phyloP scores from a whole-genome alignment of 441 rosid species.

The Syzygium syzygioides region DNA sequence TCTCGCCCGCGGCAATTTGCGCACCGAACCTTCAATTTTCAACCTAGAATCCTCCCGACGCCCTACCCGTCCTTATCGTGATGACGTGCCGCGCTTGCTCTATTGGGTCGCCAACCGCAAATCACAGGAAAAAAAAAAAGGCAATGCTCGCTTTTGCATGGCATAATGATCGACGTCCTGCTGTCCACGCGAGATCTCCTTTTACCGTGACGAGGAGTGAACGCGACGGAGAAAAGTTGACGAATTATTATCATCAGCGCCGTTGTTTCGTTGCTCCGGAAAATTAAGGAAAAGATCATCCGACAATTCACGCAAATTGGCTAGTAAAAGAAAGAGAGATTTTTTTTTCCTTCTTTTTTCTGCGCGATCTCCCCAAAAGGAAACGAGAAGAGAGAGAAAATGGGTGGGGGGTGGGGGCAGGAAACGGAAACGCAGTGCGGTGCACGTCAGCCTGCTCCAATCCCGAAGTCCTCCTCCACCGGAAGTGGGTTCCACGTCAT shows the following conservation, averaged over 20 bases:
- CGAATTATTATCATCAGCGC: not conserved
- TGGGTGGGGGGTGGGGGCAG: not conserved
- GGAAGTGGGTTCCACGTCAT: constrained; percentile 79
- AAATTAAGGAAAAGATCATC: not conserved
- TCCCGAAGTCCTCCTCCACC: constrained; percentile 39
- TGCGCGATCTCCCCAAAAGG: not conserved
- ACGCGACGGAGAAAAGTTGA: not conserved
- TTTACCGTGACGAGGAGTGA: not conserved
- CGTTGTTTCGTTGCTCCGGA: not conserved
- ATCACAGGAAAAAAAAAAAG: not conserved
- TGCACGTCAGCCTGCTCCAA: constrained; percentile 46
- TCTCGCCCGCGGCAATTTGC: not conserved
- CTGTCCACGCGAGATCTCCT: not conserved
- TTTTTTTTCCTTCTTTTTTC: not conserved
- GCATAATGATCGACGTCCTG: not conserved
- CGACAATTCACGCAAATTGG: not conserved
- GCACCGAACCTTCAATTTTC: rapidly evolving
- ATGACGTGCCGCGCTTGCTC: too few species aligned
- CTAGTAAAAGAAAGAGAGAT: not conserved
- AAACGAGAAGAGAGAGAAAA: not conserved
- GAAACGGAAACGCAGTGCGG: constrained; percentile 23
- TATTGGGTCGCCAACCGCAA: not conserved
- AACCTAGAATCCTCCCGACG: not conserved
- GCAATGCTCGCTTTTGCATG: rapidly evolving
- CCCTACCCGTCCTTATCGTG: too few species aligned